phyloP scores from a whole-genome alignment of 257 asterid species.

The Lavandula angustifolia region DNA sequence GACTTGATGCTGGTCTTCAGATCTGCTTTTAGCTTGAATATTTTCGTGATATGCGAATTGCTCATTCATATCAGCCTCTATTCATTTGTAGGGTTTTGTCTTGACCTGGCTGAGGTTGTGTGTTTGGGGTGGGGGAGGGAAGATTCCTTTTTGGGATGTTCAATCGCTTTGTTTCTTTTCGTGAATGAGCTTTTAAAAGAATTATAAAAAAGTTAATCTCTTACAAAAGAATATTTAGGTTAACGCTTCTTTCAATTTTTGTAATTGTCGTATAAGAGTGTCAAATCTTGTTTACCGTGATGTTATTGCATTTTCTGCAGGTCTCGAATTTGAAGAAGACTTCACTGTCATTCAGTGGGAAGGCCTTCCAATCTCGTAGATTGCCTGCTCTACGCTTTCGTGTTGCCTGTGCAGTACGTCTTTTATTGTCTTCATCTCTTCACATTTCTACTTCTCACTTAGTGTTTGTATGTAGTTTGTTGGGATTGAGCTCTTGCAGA shows the following conservation, averaged over 20 bases:
- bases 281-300: not conserved
- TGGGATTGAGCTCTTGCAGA: not conserved
- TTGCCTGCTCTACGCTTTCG: conserved; percentile 64
- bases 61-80: not conserved
- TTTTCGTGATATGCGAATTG: conserved; percentile 16
- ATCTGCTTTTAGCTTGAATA: not conserved
- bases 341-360: conserved; percentile 54
- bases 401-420: conserved; percentile 65
- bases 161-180: not conserved
- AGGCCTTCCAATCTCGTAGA: conserved; percentile 43
- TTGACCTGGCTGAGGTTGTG: conserved; percentile 10
- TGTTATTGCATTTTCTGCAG: conserved; percentile 34
- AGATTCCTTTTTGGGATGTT: not conserved
- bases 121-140: not conserved
- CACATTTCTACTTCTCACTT: not conserved
- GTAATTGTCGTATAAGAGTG: not conserved
- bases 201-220: not conserved
- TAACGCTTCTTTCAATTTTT: not conserved
- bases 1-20: conserved; percentile 1
- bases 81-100: not conserved
- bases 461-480: not conserved
- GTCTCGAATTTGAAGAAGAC: conserved; percentile 40
- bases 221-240: not conserved
- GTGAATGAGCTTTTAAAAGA: not conserved
- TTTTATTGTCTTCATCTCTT: conserved; percentile 10